Conservation (phyloP, 768 basidiomycete genomes). For the Leucocoprinus birnbaumii region DNA sequence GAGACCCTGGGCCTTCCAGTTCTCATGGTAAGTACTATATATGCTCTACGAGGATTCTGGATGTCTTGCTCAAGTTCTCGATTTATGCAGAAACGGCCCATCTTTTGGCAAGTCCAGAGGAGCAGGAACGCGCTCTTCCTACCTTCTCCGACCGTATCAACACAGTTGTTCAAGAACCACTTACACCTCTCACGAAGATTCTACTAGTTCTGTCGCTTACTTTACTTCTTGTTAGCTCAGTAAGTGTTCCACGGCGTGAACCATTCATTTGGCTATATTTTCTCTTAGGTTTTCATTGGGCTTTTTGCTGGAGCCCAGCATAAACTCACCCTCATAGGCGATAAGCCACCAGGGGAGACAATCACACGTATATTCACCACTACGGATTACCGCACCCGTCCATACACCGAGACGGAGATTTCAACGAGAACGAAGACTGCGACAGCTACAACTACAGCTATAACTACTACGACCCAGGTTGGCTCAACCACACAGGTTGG, state of each 20-base stretch:
- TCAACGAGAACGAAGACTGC: slow-evolving; percentile 36
- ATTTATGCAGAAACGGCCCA: slow-evolving; percentile 56
- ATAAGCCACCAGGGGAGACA: slow-evolving; percentile 24
- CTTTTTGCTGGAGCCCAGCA: slow-evolving; percentile 89
- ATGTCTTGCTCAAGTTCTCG: background rate
- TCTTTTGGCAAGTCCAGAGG: slow-evolving; percentile 50
- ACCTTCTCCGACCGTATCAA: slow-evolving; percentile 48
- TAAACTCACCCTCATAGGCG: slow-evolving; percentile 55
- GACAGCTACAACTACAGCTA: slow-evolving; percentile 38
- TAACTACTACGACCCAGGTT: slow-evolving; percentile 28
- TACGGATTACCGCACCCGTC: slow-evolving; percentile 20
- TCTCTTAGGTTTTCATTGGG: slow-evolving; percentile 74
- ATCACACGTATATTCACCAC: slow-evolving; percentile 4
- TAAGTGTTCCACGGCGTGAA: slow-evolving; percentile 20
- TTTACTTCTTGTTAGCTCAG: slow-evolving; percentile 76
- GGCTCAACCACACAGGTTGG: slow-evolving; percentile 16
- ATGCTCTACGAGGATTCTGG: slow-evolving; percentile 8
- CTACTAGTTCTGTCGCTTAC: slow-evolving; percentile 73
- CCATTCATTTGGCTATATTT: background rate
- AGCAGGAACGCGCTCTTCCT: slow-evolving; percentile 24
- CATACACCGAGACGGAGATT: slow-evolving; percentile 34
- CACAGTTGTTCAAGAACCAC: slow-evolving; percentile 65
- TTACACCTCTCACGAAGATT: slow-evolving; percentile 82
- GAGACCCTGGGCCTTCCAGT: slow-evolving; percentile 48
- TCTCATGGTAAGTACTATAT: slow-evolving; percentile 46